A percentile compares a stretch with the other conserved stretches of the same genome.
These are phyloP conservation scores for Albizia julibrissin DNA, from an alignment of 306 rosid genomes.

Conservation along the genomic window DNA sequence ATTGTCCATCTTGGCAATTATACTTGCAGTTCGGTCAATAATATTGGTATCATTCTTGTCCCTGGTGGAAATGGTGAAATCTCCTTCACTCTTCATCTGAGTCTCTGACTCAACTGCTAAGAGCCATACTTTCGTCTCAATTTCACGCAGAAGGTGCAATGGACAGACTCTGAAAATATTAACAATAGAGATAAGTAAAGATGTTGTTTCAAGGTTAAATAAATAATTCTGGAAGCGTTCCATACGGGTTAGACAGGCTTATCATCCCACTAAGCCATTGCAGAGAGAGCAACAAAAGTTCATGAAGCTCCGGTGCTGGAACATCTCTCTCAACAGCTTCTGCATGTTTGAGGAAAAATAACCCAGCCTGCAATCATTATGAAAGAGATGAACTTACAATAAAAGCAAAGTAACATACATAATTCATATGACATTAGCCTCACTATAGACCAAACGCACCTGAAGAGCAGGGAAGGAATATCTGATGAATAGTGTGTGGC, in stretches of 20 bases:
- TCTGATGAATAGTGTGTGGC: conserved; percentile 88
- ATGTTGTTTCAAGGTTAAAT: conserved; percentile 31
- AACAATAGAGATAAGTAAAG: conserved; percentile 42
- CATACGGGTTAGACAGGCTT: conserved; percentile 80
- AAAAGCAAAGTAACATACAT: conserved; percentile 25
- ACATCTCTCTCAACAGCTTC: conserved; percentile 97
- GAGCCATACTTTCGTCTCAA: conserved; percentile 98
- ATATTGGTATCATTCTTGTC: conserved; percentile 81
- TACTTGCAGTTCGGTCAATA: conserved; percentile 84
- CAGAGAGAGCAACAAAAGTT: conserved; percentile 79
- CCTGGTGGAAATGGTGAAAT: conserved; percentile 56
- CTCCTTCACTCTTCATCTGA: conserved; percentile 86
- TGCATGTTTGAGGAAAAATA: conserved; percentile 94
- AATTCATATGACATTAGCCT: conserved; percentile 29
- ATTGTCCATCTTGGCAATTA: conserved; percentile 88
- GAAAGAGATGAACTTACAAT: conserved; percentile 31
- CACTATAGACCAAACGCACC: conserved; percentile 49
- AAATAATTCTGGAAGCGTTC: conserved; percentile 28
- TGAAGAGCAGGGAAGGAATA: conserved; percentile 91
- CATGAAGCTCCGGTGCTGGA: conserved; percentile 96
- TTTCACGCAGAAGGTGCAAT: conserved; percentile 87
- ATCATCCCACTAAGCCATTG: conserved; percentile 99
- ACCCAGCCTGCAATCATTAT: conserved; percentile 77
- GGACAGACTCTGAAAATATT: conserved; percentile 74
- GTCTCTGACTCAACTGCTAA: conserved; percentile 92